phyloP scores from a whole-genome alignment of 352 stramenopile species.

The Phytophthora megakarya region DNA sequence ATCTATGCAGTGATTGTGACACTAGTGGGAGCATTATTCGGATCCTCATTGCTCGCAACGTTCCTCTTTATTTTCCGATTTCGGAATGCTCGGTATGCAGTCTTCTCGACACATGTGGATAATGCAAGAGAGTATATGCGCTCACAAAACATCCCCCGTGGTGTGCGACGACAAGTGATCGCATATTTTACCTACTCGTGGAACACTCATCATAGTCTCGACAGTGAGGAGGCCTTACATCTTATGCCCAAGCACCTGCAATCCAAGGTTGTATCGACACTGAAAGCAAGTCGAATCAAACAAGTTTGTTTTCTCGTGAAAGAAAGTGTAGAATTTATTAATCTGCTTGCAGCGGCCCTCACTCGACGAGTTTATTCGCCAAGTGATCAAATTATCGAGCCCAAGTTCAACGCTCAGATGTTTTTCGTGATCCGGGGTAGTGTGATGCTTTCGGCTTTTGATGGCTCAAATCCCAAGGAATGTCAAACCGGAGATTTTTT shows the following conservation, averaged over 20 bases:
- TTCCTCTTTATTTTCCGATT: constrained; percentile 81
- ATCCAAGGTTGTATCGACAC: constrained; percentile 59
- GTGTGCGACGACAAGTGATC: constrained; percentile 55
- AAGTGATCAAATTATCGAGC: constrained; percentile 65
- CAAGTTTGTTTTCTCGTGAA: constrained; percentile 75
- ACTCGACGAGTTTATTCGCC: constrained; percentile 62
- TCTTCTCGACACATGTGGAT: constrained; percentile 64
- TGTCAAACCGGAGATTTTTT: constrained; percentile 75
- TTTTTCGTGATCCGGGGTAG: constrained; percentile 74
- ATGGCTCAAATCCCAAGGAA: constrained; percentile 54
- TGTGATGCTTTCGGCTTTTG: constrained; percentile 53
- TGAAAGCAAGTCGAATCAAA: constrained; percentile 66
- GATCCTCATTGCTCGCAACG: constrained; percentile 62
- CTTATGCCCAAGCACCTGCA: constrained; percentile 72
- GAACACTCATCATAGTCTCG: constrained; percentile 62
- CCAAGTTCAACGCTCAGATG: constrained; percentile 77
- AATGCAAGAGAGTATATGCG: constrained; percentile 78
- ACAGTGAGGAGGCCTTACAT: constrained; percentile 64
- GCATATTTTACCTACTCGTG: constrained; percentile 72
- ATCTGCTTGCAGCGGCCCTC: constrained; percentile 55
- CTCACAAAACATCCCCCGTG: constrained; percentile 60
- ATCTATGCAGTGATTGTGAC: constrained; percentile 55
- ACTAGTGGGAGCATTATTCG: constrained; percentile 55
- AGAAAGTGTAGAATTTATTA: constrained; percentile 76
- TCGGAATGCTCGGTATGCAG: constrained; percentile 52